Base-by-base conservation (phyloP, 2,329 filamentous ascomycete species). In the Penicillium sp. region DNA sequence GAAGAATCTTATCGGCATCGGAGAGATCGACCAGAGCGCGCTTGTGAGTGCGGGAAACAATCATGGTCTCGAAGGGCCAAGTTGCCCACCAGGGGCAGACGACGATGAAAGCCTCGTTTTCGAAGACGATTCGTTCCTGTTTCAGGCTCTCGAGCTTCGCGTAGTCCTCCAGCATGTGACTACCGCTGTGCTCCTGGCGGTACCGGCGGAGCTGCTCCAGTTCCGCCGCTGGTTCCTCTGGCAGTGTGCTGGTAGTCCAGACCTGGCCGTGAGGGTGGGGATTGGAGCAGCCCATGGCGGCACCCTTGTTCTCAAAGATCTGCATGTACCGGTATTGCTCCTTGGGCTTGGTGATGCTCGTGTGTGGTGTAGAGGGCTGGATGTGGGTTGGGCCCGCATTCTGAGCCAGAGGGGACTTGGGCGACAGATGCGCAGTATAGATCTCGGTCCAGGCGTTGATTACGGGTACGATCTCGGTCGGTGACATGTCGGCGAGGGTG, bases 241-340 rank as follows among this genome's bases (percentile, higher is more conserved):
- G 95, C 66, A 97, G 80, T 6, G 88, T 89, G 22, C 91, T 96
- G 0, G 93, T 96, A 2, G 92, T 95, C 95, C 95, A 99, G 62
- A 97, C 84, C 76, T 99, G 95, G 59, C 95, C 94, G 78, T 99
- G 95, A 0, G 95, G 95, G 75, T 99, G 95, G 0, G 95, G 95
- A 75, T 99, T 99, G 1, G 94, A 98, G 81, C 95, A 99, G 53
- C 95, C 95, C 95, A 99, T 99, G 11, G 94, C 92, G 1, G 90
- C 87, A 53, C 95, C 95, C 79, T 99, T 99, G 82, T 99, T 99
- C 79, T 99, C 95, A 63, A 99, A 99, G 64, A 99, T 98, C 74
- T 99, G 95, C 93, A 99, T 97, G 79, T 96, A 98, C 55, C 90
- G 87, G 69, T 96, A 92, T 77, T 96, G 91, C 54, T 90, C 85